Evolutionary conservation across 1,139 yeast genomes (phyloP), one percentile per base, ranked within the genome.

Genomic region (Blastobotrys raffinosifermentans): DNA sequence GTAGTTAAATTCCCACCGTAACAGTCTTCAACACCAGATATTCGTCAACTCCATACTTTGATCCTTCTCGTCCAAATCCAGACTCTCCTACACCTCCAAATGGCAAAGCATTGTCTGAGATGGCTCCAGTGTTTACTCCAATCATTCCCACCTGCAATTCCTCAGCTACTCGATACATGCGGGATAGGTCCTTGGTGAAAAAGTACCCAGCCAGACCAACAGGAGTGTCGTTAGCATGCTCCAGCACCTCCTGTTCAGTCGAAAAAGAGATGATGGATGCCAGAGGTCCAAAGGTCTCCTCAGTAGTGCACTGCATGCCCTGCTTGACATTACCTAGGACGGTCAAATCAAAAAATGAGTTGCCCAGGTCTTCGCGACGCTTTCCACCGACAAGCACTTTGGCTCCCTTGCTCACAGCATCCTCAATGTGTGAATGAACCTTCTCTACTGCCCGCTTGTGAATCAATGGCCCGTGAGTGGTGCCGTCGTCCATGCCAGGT

Each of bases 271-370:
- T 72, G 29, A 86, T 61, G 2, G 91, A 87, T 37, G 89, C 89
- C 27, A 86, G 68, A 3, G 96, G 96, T n/a, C 95, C 95, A 57
- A 86, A 86, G 1, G 93, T 84, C 62, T 86, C 96, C 50, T 84
- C 91, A 19, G 63, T 53, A 40, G 75, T 66, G 18, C 85, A 81
- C 41, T 61, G 53, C 70, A 85, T 82, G 26, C 70, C 71, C 5
- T 66, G 61, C 34, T 83, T 73, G 23, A 82, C 87, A 45, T 77
- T 72, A 6, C 75, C 66, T 40, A 86, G 57, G 8, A 86, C 74
- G 1, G 91, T 80, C 39, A 89, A 82, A 11, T 77, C 77, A 55
- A 76, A 85, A 61, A 82, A 86, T 49, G 73, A 70, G 34, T 75
- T 73, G 4, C 94, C 94, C 27, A 82, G 57, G 9, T 77, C 76